Conservation (phyloP, 768 basidiomycete genomes). For the Boletus sensibilis region DNA sequence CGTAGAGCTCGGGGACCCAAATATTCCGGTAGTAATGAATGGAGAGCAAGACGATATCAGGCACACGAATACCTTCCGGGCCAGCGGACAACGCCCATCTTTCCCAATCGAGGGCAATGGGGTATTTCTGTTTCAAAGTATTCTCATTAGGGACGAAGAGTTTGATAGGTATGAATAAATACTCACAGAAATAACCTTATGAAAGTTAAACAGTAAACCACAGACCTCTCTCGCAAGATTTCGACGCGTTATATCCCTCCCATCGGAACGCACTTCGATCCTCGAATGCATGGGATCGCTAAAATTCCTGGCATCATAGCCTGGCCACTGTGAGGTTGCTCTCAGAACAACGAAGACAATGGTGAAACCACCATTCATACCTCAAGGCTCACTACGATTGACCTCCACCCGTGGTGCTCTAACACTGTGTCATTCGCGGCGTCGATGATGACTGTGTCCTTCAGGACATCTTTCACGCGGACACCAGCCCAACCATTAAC, state of each 20-base stretch:
- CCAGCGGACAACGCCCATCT: slow-evolving; percentile 21
- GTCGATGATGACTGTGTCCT: slow-evolving; percentile 13
- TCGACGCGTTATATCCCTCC: slow-evolving; percentile 21
- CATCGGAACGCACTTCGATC: slow-evolving; percentile 8
- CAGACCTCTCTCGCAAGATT: slow-evolving; percentile 18
- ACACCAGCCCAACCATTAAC: slow-evolving; percentile 20
- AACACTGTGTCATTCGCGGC: slow-evolving; percentile 17
- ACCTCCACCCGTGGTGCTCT: slow-evolving; percentile 19
- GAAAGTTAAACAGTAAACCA: slow-evolving; percentile 10
- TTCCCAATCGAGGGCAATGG: slow-evolving; percentile 11
- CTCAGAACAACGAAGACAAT: neutral
- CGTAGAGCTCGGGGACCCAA: slow-evolving; percentile 32
- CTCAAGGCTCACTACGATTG: slow-evolving; percentile 21
- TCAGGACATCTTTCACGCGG: slow-evolving; percentile 14
- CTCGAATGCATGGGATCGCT: slow-evolving; percentile 13
- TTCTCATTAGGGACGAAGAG: neutral
- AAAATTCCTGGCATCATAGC: slow-evolving; percentile 5
- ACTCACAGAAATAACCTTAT: slow-evolving; percentile 9
- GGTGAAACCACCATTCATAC: slow-evolving; percentile 1
- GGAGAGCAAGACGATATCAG: slow-evolving; percentile 22
- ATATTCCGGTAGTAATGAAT: slow-evolving; percentile 28
- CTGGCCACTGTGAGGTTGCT: slow-evolving; percentile 22
- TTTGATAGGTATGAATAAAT: neutral
- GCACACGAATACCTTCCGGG: slow-evolving; percentile 13
- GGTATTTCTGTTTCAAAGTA: slow-evolving; percentile 1